Conservation (phyloP, 2,329 filamentous ascomycete species). For the Didymella glomerata region DNA sequence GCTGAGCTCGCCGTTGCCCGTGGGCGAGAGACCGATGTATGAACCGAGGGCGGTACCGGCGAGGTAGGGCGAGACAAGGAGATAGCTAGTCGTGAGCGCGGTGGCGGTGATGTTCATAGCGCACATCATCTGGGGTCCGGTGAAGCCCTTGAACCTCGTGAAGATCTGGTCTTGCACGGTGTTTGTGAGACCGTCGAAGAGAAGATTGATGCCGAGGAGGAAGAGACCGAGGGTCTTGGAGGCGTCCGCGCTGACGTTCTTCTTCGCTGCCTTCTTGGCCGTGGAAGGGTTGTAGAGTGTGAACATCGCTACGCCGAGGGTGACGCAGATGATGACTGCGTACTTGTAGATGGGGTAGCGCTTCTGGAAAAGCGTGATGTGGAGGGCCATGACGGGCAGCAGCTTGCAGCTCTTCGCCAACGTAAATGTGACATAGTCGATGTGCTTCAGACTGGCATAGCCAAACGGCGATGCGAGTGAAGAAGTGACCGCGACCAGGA, state of each 20-base stretch:
- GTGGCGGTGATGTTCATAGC: slow-evolving; percentile 92
- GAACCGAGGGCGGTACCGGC: slow-evolving; percentile 63
- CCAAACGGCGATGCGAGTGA: slow-evolving; percentile 94
- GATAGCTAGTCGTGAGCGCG: slow-evolving; percentile 76
- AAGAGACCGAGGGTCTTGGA: slow-evolving; percentile 81
- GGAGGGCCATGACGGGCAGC: slow-evolving; percentile 96
- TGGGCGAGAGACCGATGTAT: slow-evolving; percentile 53
- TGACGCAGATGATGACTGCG: slow-evolving; percentile 88
- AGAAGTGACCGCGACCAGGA: slow-evolving; percentile 85
- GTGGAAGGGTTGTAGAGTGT: slow-evolving; percentile 76
- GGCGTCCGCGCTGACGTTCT: slow-evolving; percentile 64
- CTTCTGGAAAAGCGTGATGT: slow-evolving; percentile 88
- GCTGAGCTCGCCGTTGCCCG: slow-evolving; percentile 73
- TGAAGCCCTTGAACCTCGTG: slow-evolving; percentile 72
- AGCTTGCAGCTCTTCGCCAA: slow-evolving; percentile 98
- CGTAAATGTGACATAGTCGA: slow-evolving; percentile 98
- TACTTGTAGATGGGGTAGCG: slow-evolving; percentile 97
- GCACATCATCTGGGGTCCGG: slow-evolving; percentile 99
- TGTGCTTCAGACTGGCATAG: slow-evolving; percentile 88
- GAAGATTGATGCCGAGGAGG: slow-evolving; percentile 84
- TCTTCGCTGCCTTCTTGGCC: slow-evolving; percentile 50
- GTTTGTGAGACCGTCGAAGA: slow-evolving; percentile 96
- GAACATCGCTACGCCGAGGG: slow-evolving; percentile 91
- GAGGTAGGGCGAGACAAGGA: slow-evolving; percentile 82
- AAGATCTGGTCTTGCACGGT: slow-evolving; percentile 97